A percentile compares a stretch with the other conserved stretches of the same genome.
Conservation (phyloP, 371 early-diverging fungal species). For the Globomyces sp. region DNA sequence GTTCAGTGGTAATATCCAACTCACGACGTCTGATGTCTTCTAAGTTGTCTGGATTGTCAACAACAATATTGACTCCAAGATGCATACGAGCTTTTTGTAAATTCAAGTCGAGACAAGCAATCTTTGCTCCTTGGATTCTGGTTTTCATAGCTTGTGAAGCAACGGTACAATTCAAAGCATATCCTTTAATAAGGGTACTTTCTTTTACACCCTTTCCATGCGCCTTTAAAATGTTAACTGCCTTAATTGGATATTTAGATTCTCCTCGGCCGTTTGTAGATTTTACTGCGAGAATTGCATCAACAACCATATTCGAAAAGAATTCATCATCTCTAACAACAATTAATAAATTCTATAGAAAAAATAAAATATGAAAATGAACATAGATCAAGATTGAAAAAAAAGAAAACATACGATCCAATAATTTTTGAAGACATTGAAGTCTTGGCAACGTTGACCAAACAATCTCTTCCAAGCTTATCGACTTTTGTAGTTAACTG, state of each 20-base stretch:
- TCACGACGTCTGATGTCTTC: conserved; percentile 98
- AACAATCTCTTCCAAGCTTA: conserved; percentile 85
- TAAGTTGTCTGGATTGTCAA: conserved; percentile 97
- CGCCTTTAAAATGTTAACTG: conserved; percentile 98
- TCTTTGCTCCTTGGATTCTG: conserved; percentile 85
- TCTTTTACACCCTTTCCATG: conserved; percentile 97
- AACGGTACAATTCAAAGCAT: conserved; percentile 98
- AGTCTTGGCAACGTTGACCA: conserved; percentile 97
- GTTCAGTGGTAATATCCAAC: conserved; percentile 93
- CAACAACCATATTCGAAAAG: conserved; percentile 96
- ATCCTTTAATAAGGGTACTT: conserved; percentile 90
- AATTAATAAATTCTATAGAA: background rate
- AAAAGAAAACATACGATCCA: conserved; percentile 47
- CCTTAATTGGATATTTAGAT: conserved; percentile 93
- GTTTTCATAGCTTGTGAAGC: conserved; percentile 96
- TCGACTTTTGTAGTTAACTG: conserved; percentile 94
- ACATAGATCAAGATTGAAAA: background rate
- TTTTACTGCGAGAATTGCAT: conserved; percentile 94
- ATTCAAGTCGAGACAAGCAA: conserved; percentile 99
- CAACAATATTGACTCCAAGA: conserved; percentile 95
- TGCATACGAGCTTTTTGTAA: conserved; percentile 99
- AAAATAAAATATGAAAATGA: conserved; percentile 5
- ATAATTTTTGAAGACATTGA: conserved; percentile 99
- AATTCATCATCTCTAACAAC: conserved; percentile 82
- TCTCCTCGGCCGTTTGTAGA: conserved; percentile 82